Evolutionary conservation across 2,329 filamentous ascomycete species (phyloP).

Genomic region (Neocucurbitaria cava): DNA sequence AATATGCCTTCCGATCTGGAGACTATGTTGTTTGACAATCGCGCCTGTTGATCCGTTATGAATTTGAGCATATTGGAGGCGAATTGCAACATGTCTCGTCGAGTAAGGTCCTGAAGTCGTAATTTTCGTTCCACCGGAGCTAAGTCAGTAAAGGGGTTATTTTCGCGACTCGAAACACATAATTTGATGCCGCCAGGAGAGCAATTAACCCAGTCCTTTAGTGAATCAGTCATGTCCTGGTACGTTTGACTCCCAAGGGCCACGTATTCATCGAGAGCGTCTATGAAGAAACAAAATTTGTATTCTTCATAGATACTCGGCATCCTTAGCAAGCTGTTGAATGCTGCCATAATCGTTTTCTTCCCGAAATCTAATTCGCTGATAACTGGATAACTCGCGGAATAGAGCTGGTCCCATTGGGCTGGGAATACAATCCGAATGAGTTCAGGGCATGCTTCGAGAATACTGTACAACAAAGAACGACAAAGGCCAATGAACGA

Average conservation of each 20-base stretch:
- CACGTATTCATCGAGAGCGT: slow-evolving; percentile 15
- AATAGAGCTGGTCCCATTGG: not conserved
- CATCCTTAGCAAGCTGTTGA: not conserved
- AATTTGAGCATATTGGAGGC: not conserved
- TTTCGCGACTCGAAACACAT: slow-evolving; percentile 18
- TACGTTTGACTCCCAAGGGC: slow-evolving; percentile 1
- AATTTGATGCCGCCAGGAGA: slow-evolving; percentile 8
- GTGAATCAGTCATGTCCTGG: not conserved
- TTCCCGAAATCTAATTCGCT: not conserved
- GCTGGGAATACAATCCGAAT: not conserved
- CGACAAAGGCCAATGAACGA: slow-evolving; percentile 30
- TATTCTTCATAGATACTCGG: not conserved
- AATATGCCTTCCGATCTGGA: slow-evolving; percentile 11
- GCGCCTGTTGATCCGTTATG: not conserved
- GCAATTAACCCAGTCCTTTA: not conserved
- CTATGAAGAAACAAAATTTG: slow-evolving; percentile 15
- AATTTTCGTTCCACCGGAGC: slow-evolving; percentile 1
- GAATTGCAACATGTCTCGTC: slow-evolving; percentile 6
- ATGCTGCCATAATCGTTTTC: not conserved
- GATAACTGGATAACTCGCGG: no score
- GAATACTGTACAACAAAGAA: slow-evolving; percentile 24
- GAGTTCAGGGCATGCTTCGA: not conserved
- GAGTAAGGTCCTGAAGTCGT: slow-evolving; percentile 10
- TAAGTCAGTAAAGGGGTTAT: slow-evolving; percentile 11
- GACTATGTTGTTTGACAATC: not conserved